Evolutionary conservation across 2,329 filamentous ascomycete genomes (phyloP), one percentile per base, ranked within the genome.

Genomic region (Aspergillus arachidicola): DNA sequence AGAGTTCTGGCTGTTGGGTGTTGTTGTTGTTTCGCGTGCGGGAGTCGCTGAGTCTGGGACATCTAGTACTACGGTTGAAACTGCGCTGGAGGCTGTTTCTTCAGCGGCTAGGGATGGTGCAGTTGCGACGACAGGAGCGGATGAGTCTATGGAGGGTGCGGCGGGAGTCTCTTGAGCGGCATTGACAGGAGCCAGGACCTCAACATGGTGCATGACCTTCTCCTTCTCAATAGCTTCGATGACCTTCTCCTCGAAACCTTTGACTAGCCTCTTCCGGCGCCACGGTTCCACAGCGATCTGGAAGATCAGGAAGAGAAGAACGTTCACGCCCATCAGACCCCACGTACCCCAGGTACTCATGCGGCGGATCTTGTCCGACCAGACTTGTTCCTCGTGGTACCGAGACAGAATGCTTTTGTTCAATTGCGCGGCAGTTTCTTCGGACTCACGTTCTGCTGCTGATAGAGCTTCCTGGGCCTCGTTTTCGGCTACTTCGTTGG

Each of bases 331-430:
- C 95, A 99, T 99, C 65, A 99, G 82, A 0, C 94, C 95, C 89
- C 96, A 98, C 0, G 95, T 99, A 41, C 96, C 94, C 95, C 95
- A 99, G 0, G 95, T 99, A 76, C 91, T 95, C 84, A 97, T 97
- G 68, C 95, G 86, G 41, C 95, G 86, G 75, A 99, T 99, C 71
- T 96, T 94, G 77, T 99, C 95, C 74, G 92, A 96, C 95, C 95
- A 99, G 61, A 99, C 96, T 81, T 99, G 95, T 82, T 99, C 95
- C 80, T 99, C 95, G 78, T 99, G 95, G 79, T 99, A 99, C 64
- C 96, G 88, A 65, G 91, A 91, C 58, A 97, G 83, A 71, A 98
- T 97, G 57, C 90, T 89, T 65, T 90, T 89, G 75, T 91, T 94
- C 59, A 99, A 82, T 71, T 89, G 86, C 58, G 89, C 87, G 60